Evolutionary conservation across 768 basidiomycete genomes (phyloP).

Genomic region (Chalciporus piperatus): DNA sequence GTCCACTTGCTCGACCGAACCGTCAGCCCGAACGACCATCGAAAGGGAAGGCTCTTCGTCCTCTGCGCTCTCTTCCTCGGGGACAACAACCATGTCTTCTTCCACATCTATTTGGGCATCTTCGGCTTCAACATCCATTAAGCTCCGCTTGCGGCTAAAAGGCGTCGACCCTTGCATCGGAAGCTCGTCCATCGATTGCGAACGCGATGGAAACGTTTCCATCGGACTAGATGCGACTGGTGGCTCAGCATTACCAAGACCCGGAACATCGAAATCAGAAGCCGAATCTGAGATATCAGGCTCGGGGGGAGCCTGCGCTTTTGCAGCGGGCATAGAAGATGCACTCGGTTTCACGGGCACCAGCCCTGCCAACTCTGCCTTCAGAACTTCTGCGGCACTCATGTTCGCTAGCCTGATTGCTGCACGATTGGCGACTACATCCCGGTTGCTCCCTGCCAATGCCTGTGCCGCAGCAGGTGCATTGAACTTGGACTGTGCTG

Average conservation of each 20-base stretch:
- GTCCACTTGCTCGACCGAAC: conserved; percentile 92
- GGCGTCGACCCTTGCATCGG: conserved; percentile 4
- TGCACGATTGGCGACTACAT: conserved; percentile 85
- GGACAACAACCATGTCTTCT: conserved; percentile 21
- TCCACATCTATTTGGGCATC: conserved; percentile 32
- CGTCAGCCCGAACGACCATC: conserved; percentile 83
- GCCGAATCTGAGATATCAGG: conserved; percentile 24
- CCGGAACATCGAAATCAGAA: conserved; percentile 35
- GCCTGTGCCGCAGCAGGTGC: conserved; percentile 65
- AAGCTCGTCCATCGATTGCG: conserved; percentile 23
- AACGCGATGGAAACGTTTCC: conserved; percentile 5
- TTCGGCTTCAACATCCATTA: conserved; percentile 42
- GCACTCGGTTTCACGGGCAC: conserved; percentile 39
- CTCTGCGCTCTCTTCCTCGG: conserved; percentile 43
- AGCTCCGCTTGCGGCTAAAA: conserved; percentile 44
- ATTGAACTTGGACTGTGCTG: conserved; percentile 54
- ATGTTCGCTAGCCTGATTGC: conserved; percentile 95
- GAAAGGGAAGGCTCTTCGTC: conserved; percentile 51
- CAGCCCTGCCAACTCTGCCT: conserved; percentile 76
- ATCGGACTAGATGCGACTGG: conserved; percentile 9
- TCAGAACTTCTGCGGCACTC: conserved; percentile 92
- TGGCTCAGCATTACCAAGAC: conserved; percentile 29
- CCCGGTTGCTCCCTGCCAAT: conserved; percentile 81
- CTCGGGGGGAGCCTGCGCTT: conserved; percentile 35
- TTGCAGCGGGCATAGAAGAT: conserved; percentile 18